Evolutionary conservation across 768 basidiomycete species (phyloP).

Genomic region (Mrakia blollopis): DNA sequence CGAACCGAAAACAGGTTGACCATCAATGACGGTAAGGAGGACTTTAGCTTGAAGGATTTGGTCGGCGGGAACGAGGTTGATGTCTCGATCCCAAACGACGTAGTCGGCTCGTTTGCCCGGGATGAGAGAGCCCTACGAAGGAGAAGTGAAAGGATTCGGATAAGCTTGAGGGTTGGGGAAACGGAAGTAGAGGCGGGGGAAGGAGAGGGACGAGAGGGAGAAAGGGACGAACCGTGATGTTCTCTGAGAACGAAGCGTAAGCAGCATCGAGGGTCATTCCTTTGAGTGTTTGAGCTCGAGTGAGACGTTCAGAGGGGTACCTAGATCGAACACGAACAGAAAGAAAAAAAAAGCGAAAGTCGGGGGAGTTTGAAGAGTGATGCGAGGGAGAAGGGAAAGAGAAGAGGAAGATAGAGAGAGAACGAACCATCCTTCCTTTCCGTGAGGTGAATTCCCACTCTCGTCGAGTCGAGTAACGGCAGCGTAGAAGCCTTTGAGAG

Average conservation of each 20-base stretch:
- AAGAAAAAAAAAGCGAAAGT: neutral
- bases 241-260: slow-evolving; percentile 63
- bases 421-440: slow-evolving; percentile 70
- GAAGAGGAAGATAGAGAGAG: too few relatives aligned
- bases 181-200: slow-evolving; percentile 1
- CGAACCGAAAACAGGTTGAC: slow-evolving; percentile 14
- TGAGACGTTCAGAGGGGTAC: slow-evolving; percentile 70
- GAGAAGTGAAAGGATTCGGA: neutral
- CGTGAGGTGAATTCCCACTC: slow-evolving; percentile 75
- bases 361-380: neutral
- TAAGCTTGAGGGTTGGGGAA: neutral
- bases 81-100: slow-evolving; percentile 72
- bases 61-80: slow-evolving; percentile 59
- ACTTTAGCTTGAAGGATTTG: slow-evolving; percentile 67
- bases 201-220: neutral
- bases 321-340: slow-evolving; percentile 51
- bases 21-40: slow-evolving; percentile 51
- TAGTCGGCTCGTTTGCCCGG: slow-evolving; percentile 83
- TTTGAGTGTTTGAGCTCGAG: slow-evolving; percentile 67
- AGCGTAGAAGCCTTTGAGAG: slow-evolving; percentile 83
- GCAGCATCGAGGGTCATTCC: slow-evolving; percentile 87
- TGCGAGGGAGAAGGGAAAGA: neutral
- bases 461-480: slow-evolving; percentile 68
- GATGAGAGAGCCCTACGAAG: slow-evolving; percentile 57
- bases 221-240: slow-evolving; percentile 18